A percentile compares a stretch with the other conserved stretches of the same genome.
phyloP scores from a whole-genome alignment of 345 rosid species.

The Murraya paniculata region DNA sequence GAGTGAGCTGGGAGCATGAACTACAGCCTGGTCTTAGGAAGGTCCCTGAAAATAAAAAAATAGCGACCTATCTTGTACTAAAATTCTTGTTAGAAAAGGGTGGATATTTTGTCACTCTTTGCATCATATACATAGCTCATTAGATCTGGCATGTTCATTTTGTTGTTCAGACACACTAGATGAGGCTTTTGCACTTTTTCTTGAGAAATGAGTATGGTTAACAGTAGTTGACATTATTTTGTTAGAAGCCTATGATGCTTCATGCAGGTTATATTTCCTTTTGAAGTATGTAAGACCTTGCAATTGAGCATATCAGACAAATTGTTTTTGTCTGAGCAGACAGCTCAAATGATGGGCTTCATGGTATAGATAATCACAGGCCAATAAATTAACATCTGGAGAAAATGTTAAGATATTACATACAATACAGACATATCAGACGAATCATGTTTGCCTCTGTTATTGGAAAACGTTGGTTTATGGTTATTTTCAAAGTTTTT shows the following conservation, averaged over 20 bases:
- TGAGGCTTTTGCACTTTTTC: neutral
- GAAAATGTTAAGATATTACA: neutral
- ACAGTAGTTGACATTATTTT: neutral
- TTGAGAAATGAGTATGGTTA: neutral
- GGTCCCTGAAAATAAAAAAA: neutral
- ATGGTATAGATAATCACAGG: neutral
- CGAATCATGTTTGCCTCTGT: neutral
- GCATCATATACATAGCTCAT: neutral
- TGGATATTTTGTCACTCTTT: neutral
- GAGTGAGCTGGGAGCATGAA: neutral
- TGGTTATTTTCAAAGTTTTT: neutral
- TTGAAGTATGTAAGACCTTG: neutral
- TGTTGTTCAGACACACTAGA: neutral
- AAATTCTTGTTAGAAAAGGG: neutral
- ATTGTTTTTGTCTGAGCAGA: conserved; percentile 1
- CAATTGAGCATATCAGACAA: neutral
- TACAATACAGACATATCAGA: neutral
- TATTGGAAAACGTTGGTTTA: neutral
- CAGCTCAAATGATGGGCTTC: neutral
- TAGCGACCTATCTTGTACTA: neutral
- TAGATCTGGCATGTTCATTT: neutral
- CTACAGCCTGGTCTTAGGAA: neutral
- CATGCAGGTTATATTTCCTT: neutral
- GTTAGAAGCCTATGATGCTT: neutral
- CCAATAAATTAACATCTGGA: neutral